These are phyloP conservation scores for Petunia axillaris DNA, from an alignment of 257 asterid genomes.

Conservation along the genomic window DNA sequence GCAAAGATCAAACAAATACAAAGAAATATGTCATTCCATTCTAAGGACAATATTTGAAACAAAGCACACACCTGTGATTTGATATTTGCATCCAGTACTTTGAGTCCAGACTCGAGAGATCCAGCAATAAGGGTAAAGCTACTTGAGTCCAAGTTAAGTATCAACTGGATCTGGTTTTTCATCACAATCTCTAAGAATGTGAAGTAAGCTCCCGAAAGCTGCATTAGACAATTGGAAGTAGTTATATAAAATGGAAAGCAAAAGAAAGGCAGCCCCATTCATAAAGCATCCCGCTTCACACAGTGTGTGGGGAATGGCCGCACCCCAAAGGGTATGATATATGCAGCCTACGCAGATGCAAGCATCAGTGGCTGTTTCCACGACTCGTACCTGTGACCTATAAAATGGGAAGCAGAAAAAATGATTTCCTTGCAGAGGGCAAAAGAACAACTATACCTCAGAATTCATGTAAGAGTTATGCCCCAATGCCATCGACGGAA, in stretches of 20 bases:
- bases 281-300: too few species aligned
- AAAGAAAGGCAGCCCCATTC: neutral
- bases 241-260: neutral
- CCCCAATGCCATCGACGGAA: neutral
- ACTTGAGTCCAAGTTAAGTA: slow-evolving; percentile 72
- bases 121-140: slow-evolving; percentile 89
- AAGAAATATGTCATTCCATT: slow-evolving; percentile 3
- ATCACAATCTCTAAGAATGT: slow-evolving; percentile 90
- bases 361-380: too few species aligned
- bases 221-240: slow-evolving; percentile 28
- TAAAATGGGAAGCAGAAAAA: neutral
- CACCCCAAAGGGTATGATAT: too few species aligned
- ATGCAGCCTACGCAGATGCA: too few species aligned
- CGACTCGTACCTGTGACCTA: too few species aligned
- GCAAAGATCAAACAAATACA: slow-evolving; percentile 15
- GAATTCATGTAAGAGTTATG: neutral
- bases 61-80: slow-evolving; percentile 75
- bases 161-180: slow-evolving; percentile 71
- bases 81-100: slow-evolving; percentile 83
- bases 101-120: slow-evolving; percentile 94
- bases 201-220: slow-evolving; percentile 93
- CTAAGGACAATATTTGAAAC: neutral
- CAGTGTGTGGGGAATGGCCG: too few species aligned
- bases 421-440: neutral
- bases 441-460: neutral